A percentile compares a stretch with the other conserved stretches of the same genome.
Evolutionary conservation across 257 asterid genomes (phyloP).

Genomic region (Solanum habrochaites): DNA sequence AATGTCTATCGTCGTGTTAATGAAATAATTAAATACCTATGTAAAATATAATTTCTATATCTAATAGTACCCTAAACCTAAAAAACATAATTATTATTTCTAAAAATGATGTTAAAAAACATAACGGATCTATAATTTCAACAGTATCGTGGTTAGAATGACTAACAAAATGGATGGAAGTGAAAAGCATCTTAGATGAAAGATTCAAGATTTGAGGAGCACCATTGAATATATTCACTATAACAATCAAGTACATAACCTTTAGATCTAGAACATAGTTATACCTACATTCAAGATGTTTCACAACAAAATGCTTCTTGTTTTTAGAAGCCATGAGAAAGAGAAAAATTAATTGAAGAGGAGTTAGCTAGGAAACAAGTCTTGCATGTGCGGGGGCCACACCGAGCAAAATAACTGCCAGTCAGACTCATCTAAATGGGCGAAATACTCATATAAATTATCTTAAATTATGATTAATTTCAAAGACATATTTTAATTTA

Average conservation of each 20-base stretch:
- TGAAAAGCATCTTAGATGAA: not conserved
- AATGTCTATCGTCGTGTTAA: not conserved
- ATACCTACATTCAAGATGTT: not conserved
- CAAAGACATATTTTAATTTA: too few relatives aligned
- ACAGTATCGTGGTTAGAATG: not conserved
- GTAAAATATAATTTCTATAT: not conserved
- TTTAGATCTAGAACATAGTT: not conserved
- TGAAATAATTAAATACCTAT: too few relatives aligned
- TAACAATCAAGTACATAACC: not conserved
- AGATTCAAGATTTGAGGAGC: not conserved
- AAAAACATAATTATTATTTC: not conserved
- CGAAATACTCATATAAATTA: too few relatives aligned
- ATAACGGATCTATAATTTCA: not conserved
- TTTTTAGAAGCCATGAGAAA: not conserved
- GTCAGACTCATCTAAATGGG: too few relatives aligned
- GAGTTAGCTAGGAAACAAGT: not conserved
- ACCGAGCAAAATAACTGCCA: too few relatives aligned
- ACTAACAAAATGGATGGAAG: not conserved
- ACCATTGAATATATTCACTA: not conserved
- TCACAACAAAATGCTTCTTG: not conserved
- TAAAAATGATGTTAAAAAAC: not conserved
- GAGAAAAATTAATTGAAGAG: not conserved
- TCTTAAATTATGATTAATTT: too few relatives aligned
- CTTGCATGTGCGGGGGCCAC: not conserved
- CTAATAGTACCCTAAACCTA: not conserved